phyloP scores from a whole-genome alignment of 1,284 basidiomycete species.

The Rhodotorula sp. region DNA sequence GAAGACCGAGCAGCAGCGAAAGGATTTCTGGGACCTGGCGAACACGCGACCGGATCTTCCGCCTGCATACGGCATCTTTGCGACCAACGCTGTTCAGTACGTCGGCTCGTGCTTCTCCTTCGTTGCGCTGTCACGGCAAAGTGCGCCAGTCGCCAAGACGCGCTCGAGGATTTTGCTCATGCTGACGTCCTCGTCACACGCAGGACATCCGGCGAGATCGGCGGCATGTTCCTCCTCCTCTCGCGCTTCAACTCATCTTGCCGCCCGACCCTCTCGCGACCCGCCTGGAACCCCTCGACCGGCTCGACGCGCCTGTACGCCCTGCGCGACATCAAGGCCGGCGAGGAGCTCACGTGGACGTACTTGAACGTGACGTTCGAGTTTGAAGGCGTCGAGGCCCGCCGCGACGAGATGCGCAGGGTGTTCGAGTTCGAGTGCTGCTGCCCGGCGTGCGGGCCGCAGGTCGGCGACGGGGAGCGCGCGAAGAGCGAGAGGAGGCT shows the following conservation, averaged over 20 bases:
- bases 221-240: slow-evolving; percentile 42
- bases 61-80: slow-evolving; percentile 39
- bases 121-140: not conserved
- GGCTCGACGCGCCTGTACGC: slow-evolving; percentile 27
- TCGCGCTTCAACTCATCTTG: slow-evolving; percentile 44
- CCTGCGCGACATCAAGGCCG: slow-evolving; percentile 33
- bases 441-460: slow-evolving; percentile 24
- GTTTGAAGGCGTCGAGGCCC: slow-evolving; percentile 23
- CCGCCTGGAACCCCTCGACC: slow-evolving; percentile 31
- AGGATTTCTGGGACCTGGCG: slow-evolving; percentile 35
- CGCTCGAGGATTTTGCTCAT: too few relatives aligned
- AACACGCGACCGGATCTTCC: slow-evolving; percentile 42
- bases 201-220: slow-evolving; percentile 35
- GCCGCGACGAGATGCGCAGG: slow-evolving; percentile 37
- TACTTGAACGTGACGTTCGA: slow-evolving; percentile 35
- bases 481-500: slow-evolving; percentile 20
- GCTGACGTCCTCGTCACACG: not conserved
- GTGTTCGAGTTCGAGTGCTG: slow-evolving; percentile 43
- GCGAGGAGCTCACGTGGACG: slow-evolving; percentile 40
- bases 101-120: not conserved
- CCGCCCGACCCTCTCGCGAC: slow-evolving; percentile 40
- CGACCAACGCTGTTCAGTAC: slow-evolving; percentile 44
- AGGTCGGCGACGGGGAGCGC: not conserved
- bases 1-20: slow-evolving; percentile 26
- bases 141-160: too few relatives aligned